Base-by-base conservation (phyloP, 768 basidiomycete species). In the Lentinula raphanica region DNA sequence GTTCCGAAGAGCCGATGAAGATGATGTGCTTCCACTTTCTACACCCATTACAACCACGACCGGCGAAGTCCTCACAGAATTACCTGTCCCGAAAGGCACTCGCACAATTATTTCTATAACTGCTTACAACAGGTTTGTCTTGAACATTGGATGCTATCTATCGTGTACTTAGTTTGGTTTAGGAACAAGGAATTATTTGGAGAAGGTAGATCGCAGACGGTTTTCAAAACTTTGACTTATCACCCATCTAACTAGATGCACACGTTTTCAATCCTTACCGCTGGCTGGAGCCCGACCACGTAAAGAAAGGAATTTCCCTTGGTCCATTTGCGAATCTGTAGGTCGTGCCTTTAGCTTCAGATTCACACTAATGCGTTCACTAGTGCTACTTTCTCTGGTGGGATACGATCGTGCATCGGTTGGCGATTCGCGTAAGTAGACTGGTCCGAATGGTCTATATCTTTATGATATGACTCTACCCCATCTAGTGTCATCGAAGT, bases 21-120 rank as follows among this genome's bases (percentile, higher is more conserved):
- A 82, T 57, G 74, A 79, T 48, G 54, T 75, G 27, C 62, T 83
- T 23, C 76, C 82, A 1, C 71, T 83, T 40, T 68, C 74, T 5
- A 65, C 62, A 45, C 74, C 77, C 8, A 66, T 77, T 27, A 64
- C 54, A 31, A 73, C 71, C 7, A 64, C 62, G 23, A 66, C 66
- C 0, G 79, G 77, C 17, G 61, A 71, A 38, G 38, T 68, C 17
- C 55, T 76, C 5, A 56, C 51, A 21, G 70, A 76, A 49, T 15
- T 77, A 15, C 62, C 64, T 9, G 60, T 79, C n/a, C 69, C 71
- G 0, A 68, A 70, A 36, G 78, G 74, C 5, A 69, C 69, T 2
- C 66, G 66, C 15, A 62, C 77, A 4, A 56, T 74, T 39, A 58
- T 66, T 19, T 76, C 75, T 7, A 64, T 78, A 15, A 62, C 67